Conservation (phyloP, 2,329 filamentous ascomycete species). For the Myriosclerotinia duriaeana region DNA sequence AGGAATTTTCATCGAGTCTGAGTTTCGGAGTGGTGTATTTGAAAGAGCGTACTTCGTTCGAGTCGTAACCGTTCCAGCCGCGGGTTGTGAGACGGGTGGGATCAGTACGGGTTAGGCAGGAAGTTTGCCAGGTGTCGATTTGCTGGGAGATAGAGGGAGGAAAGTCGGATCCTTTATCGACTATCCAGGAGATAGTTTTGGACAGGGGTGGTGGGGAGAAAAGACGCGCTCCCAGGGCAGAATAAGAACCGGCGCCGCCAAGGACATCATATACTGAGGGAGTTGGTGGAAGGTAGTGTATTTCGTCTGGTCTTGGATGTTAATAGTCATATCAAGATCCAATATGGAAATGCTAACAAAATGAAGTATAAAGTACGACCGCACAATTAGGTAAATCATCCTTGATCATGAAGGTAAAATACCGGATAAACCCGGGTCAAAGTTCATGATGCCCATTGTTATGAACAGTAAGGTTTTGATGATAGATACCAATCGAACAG, state of each 20-base stretch:
- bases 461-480: neutral
- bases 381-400: neutral
- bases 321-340: slow-evolving; percentile 18
- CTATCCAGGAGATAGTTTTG: slow-evolving; percentile 77
- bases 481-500: no score
- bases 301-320: slow-evolving; percentile 66
- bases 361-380: neutral
- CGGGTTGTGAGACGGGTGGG: slow-evolving; percentile 73
- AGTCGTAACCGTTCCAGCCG: slow-evolving; percentile 88
- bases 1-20: slow-evolving; percentile 70
- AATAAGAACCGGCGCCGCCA: slow-evolving; percentile 87
- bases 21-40: slow-evolving; percentile 85
- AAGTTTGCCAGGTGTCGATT: slow-evolving; percentile 75
- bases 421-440: neutral
- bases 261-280: slow-evolving; percentile 71
- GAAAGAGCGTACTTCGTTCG: slow-evolving; percentile 70
- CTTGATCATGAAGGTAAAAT: slow-evolving; percentile 6
- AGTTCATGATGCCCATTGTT: neutral
- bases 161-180: slow-evolving; percentile 88
- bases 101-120: slow-evolving; percentile 62
- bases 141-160: slow-evolving; percentile 61
- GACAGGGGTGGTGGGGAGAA: slow-evolving; percentile 70
- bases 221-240: slow-evolving; percentile 82
- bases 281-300: slow-evolving; percentile 74
- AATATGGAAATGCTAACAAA: neutral